phyloP scores from a whole-genome alignment of 2,329 filamentous ascomycete species.

The Monosporascus cannonballus region DNA sequence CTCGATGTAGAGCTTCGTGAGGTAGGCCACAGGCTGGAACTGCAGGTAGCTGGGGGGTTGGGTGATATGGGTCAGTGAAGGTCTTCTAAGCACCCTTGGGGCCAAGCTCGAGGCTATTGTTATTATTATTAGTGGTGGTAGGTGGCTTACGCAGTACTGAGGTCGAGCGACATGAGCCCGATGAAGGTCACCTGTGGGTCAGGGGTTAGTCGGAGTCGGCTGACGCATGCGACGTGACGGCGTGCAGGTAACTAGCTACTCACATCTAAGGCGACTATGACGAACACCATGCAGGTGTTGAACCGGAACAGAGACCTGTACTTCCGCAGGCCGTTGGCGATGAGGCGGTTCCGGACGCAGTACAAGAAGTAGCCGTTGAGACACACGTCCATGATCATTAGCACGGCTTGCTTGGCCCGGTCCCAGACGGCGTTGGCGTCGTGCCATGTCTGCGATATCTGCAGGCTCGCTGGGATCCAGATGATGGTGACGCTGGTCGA shows the following conservation, averaged over 20 bases:
- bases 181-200: conserved; percentile 27
- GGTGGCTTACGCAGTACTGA: conserved; percentile 31
- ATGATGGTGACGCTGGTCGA: conserved; percentile 44
- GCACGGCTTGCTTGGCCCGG: conserved; percentile 40
- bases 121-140: too few species aligned
- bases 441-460: conserved; percentile 31
- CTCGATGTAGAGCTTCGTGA: conserved; percentile 37
- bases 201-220: too few species aligned
- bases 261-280: conserved; percentile 38
- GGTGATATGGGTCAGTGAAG: too few species aligned
- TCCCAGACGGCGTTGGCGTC: conserved; percentile 43
- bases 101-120: too few species aligned
- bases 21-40: conserved; percentile 28
- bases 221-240: too few species aligned
- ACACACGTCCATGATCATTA: conserved; percentile 35
- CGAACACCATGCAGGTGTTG: conserved; percentile 38
- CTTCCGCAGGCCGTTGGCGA: conserved; percentile 39
- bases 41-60: conserved; percentile 32
- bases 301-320: conserved; percentile 39
- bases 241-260: conserved; percentile 1
- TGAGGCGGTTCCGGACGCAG: conserved; percentile 35
- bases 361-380: conserved; percentile 44
- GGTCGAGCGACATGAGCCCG: conserved; percentile 37
- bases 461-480: conserved; percentile 44
- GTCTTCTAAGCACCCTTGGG: not conserved